Percentiles rank a stretch among this genome's conserved stretches.
These are phyloP conservation scores for Cladosporium halotolerans DNA, from an alignment of 2,329 filamentous ascomycete genomes.

Conservation along the genomic window DNA sequence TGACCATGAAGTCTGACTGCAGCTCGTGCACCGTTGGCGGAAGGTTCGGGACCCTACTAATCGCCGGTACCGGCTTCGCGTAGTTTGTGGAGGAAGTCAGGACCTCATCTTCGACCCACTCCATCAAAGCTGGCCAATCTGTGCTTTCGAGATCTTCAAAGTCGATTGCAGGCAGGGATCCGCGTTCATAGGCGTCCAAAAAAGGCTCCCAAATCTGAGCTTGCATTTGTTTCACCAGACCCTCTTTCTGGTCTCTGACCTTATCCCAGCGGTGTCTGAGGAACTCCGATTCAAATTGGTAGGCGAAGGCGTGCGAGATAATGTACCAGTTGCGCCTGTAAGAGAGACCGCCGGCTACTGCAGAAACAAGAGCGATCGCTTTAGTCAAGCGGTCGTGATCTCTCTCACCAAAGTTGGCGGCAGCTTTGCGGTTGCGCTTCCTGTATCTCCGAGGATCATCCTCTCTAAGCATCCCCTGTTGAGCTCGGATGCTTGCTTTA, in stretches of 20 bases:
- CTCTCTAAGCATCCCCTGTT: background rate
- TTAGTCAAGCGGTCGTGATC: slow-evolving; percentile 28
- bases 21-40: slow-evolving; percentile 10
- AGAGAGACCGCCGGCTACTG: slow-evolving; percentile 32
- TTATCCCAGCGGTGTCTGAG: slow-evolving; percentile 34
- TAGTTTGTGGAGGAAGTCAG: slow-evolving; percentile 6
- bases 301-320: slow-evolving; percentile 35
- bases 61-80: slow-evolving; percentile 10
- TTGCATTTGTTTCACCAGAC: slow-evolving; percentile 45
- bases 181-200: slow-evolving; percentile 58
- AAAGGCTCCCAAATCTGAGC: slow-evolving; percentile 61
- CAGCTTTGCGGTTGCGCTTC: slow-evolving; percentile 18
- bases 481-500: background rate
- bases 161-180: slow-evolving; percentile 56
- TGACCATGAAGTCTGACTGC: slow-evolving; percentile 14
- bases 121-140: slow-evolving; percentile 61
- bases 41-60: slow-evolving; percentile 2
- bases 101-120: slow-evolving; percentile 55
- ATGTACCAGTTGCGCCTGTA: slow-evolving; percentile 36
- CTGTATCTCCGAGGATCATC: slow-evolving; percentile 13
- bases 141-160: slow-evolving; percentile 59
- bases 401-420: slow-evolving; percentile 17
- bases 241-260: slow-evolving; percentile 18
- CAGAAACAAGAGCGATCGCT: slow-evolving; percentile 27
- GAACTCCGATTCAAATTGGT: slow-evolving; percentile 32